Evolutionary conservation across 331 rosid species (phyloP).

Genomic region (Dryas integrifolia): DNA sequence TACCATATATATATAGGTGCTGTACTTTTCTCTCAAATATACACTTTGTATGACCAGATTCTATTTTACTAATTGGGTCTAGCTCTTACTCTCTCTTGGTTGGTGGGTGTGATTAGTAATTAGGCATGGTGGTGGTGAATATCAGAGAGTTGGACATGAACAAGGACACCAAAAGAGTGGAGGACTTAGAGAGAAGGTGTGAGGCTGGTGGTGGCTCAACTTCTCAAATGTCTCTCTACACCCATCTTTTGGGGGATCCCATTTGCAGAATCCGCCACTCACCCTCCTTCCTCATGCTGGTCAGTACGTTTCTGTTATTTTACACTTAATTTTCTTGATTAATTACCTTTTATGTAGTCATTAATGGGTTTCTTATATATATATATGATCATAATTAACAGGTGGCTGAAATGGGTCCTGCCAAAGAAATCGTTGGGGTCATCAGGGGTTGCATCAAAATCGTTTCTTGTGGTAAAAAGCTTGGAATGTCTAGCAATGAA

Average conservation of each 20-base stretch:
- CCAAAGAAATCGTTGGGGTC: slow-evolving; percentile 31
- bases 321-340: background rate
- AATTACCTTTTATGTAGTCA: background rate
- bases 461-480: slow-evolving; percentile 30
- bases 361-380: background rate
- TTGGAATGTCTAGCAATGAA: background rate
- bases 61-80: no score
- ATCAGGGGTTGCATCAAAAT: slow-evolving; percentile 45
- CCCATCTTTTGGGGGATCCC: slow-evolving; percentile 42
- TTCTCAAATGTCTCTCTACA: slow-evolving; percentile 33
- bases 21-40: no score
- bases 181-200: slow-evolving; percentile 34
- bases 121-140: background rate
- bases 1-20: background rate
- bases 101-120: background rate
- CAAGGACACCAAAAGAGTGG: slow-evolving; percentile 22
- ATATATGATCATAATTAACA: slow-evolving; percentile 9
- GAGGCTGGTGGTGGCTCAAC: slow-evolving; percentile 24
- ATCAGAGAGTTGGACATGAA: slow-evolving; percentile 24
- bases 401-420: slow-evolving; percentile 30
- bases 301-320: background rate
- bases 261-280: slow-evolving; percentile 40
- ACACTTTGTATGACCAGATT: no score
- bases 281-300: slow-evolving; percentile 46
- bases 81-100: background rate